Conservation (phyloP, 768 basidiomycete species). For the Krasilnikovozyma curviuscula region DNA sequence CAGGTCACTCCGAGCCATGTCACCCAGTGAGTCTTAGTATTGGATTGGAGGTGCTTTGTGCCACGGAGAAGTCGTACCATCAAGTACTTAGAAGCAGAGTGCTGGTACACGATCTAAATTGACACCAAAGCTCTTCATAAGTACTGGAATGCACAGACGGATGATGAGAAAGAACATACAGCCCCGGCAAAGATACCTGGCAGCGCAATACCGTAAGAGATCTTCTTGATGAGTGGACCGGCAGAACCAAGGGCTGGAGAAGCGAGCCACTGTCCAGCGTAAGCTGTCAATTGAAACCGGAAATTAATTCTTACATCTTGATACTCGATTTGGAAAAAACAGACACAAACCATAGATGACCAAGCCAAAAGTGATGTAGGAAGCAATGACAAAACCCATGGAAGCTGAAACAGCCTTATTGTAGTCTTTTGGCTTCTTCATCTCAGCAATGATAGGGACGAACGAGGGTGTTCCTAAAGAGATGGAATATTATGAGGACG, state of each 20-base stretch:
- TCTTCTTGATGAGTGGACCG: conserved; percentile 17
- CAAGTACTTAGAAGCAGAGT: conserved; percentile 16
- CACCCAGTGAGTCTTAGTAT: conserved; percentile 14
- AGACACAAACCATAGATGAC: conserved; percentile 10
- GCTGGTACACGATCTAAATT: too few species aligned
- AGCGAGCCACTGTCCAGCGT: conserved; percentile 14
- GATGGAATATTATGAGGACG: background rate
- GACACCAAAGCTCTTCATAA: too few species aligned
- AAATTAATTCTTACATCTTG: background rate
- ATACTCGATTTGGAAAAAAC: background rate
- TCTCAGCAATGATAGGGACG: conserved; percentile 24
- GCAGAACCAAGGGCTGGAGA: conserved; percentile 22
- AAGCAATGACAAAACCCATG: conserved; percentile 17
- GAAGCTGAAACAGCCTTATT: conserved; percentile 20
- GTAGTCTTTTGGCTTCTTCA: conserved; percentile 24
- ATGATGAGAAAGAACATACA: background rate
- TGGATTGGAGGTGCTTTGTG: conserved; percentile 13
- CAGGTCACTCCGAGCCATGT: conserved; percentile 10
- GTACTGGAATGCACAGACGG: too few species aligned
- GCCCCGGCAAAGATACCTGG: conserved; percentile 15
- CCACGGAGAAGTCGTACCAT: conserved; percentile 17
- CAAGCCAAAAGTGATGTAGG: conserved; percentile 10
- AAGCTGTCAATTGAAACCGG: too few species aligned
- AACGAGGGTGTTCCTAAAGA: conserved; percentile 10
- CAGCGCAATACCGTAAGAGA: conserved; percentile 17